Evolutionary conservation across 164 flowering plant genomes (phyloP).

Genomic region (Macadamia tetraphylla): DNA sequence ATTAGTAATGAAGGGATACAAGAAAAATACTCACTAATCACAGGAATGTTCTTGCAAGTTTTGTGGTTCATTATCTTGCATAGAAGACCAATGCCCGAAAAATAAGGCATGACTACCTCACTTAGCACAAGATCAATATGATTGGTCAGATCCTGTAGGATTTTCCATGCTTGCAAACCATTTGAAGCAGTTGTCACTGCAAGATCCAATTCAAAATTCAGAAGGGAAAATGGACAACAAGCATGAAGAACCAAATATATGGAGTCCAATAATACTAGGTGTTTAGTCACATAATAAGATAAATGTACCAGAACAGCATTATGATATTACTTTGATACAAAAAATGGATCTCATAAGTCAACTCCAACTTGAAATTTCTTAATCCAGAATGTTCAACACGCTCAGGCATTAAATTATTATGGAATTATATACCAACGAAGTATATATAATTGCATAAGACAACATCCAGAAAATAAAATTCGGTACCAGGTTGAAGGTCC

Average conservation of each 20-base stretch:
- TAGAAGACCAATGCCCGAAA: conserved; percentile 70
- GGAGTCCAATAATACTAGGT: neutral
- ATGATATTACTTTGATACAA: neutral
- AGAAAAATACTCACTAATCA: conserved; percentile 62
- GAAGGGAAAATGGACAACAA: neutral
- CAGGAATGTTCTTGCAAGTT: conserved; percentile 61
- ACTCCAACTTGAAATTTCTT: neutral
- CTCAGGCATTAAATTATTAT: too few species aligned
- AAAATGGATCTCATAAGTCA: neutral
- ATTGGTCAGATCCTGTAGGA: conserved; percentile 48
- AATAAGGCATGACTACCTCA: conserved; percentile 68
- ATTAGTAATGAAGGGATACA: neutral
- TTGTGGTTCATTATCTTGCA: conserved; percentile 72
- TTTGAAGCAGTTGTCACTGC: conserved; percentile 61
- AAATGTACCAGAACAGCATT: neutral
- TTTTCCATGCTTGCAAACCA: conserved; percentile 82
- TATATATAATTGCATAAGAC: too few species aligned
- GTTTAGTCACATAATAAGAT: neutral
- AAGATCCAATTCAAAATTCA: conserved; percentile 9
- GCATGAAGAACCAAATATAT: neutral
- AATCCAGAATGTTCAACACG: neutral
- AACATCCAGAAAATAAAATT: too few species aligned
- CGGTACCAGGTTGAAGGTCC: too few species aligned
- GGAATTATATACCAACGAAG: too few species aligned
- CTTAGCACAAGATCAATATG: conserved; percentile 66